Base-by-base conservation (phyloP, 495 filamentous ascomycete genomes). In the Talaromyces adpressus region DNA sequence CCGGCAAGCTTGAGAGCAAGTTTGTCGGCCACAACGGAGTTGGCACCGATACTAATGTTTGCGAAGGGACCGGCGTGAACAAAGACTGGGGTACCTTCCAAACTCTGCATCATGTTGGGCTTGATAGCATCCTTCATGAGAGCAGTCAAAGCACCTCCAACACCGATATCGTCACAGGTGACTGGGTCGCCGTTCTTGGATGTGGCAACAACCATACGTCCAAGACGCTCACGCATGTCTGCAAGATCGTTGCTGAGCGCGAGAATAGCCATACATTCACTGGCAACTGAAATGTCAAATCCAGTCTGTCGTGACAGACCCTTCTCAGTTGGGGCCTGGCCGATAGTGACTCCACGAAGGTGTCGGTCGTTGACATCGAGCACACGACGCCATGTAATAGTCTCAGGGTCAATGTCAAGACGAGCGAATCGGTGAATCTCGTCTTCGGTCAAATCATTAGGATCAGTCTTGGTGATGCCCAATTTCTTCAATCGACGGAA, bases 121-220 rank as follows among this genome's bases (percentile, higher is more conserved):
- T 98, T 98, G 75, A 97, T 96, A 22, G 94, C 92, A 78, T 98
- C 94, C 79, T 89, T 93, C 91, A 98, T 97, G 65, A 98, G 77
- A 39, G 93, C 94, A 3, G 94, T 90, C 45, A 98, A 82, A 56
- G 94, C 94, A 65, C 94, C 94, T 61, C 93, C 94, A 16, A 87
- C 89, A 67, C 94, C 94, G 66, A 98, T 85, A 67, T 98, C 94
- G 68, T 98, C 94, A 69, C 91, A 96, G 61, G 94, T 98, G 29
- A 98, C 88, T 5, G 94, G 91, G 66, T 97, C 93, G 54, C 94
- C 94, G 63, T 78, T 83, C 64, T 79, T 82, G 25, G 92, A 96
- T 62, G 88, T 92, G 49, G 89, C 94, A 64, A 98, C 86, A n/a
- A 98, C 94, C 92, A 98, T 98, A 57, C 91, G 85, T 18, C 94